Evolutionary conservation across 176 grass and related monocot species (phyloP), one percentile per base, ranked within the genome.

Genomic region (Carex kokanica): DNA sequence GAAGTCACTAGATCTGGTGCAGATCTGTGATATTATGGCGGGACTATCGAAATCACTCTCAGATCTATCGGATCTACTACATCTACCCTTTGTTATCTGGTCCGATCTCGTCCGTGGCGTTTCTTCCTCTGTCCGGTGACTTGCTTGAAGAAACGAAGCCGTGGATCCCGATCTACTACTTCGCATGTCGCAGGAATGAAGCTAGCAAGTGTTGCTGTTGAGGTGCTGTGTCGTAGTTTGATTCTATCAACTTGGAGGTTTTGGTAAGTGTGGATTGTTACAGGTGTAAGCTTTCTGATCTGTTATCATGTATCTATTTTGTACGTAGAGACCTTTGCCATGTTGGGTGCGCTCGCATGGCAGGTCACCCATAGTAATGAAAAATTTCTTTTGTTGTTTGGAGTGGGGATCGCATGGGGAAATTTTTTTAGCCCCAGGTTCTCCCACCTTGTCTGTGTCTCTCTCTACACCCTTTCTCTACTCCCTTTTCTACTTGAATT

Each of bases 281-380:
- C 41, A 18, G 43, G 47, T 63, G 60, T 82, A 65, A 65, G 63
- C 80, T 65, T 65, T 82, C 32, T 31, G 80, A 82, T 82, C 60
- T 82, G 79, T 56, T 67, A 82, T 82, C 55, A 21, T 71, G 67
- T 78, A 78, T 78, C 23, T 78, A 34, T 54, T 74, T 1, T 82
- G 80, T 82, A 82, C 60, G 0, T 53, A 45, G 67, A 75, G 83
- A 62, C 70, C 83, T 75, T 84, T 84, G 83, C 83, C 83, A 84
- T 84, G 83, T 77, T 27, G 83, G 83, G 83, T 84, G 83, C 64
- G 83, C 83, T 84, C 83, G 83, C 74, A 78, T 80, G 84, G 54
- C 84, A 58, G 84, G 60, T 79, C 84, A 67, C 11, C 36, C 13
- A 16, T 36, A 86, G 49, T 86, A 86, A 86, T 79, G 80, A 85